Base-by-base conservation (phyloP, 2,329 filamentous ascomycete genomes). In the Trichoderma sp. region DNA sequence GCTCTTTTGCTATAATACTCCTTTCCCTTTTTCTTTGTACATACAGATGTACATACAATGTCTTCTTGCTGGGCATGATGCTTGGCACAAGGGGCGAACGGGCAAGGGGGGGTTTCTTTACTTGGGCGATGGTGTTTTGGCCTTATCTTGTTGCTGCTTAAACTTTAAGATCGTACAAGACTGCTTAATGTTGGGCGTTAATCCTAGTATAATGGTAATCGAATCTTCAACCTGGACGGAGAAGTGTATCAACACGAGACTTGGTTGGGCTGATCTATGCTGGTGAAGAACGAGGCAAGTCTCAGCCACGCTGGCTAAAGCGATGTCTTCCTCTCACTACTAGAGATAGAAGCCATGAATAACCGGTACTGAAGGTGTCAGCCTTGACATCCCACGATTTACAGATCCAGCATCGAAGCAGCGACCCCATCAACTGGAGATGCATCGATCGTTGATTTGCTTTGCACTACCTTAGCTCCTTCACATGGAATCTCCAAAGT, bases 91-190 rank as follows among this genome's bases (percentile, higher is more conserved):
- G 48, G 51, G 39, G 48, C 59, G 34, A n/a, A 54, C 48, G 44
- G 24, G 59, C 59, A 62, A 62, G 30, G 59, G 58, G 17, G 58
- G n/a, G 43, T 51, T 43, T 60, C 30, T 51, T 51, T 50, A 43
- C 57, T 43, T 51, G 57, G 45, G 45, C 57, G 57, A 60, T 41
- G 30, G 41, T 50, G 5, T 21, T 19, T 30, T 26, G 19, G 21
- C 3, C 5, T 5, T 17, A 5, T 61, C 26, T 44, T 61, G 12
- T 43, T 41, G 7, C 19, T 50, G 17, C 7, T 50, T 60, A 19
- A 7, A 17, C 2, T n/a, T 7, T 17, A 19, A 21, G 10, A n/a
- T 52, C 15, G 15, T 26, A 5, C 34, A 14, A 39, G 10, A 39
- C 34, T n/a, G 28, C 26, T 39, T n/a, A 41, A 45, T 19, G 7